Evolutionary conservation across 2,329 filamentous ascomycete genomes (phyloP), one percentile per base, ranked within the genome.

Genomic region (Cercospora canescens): DNA sequence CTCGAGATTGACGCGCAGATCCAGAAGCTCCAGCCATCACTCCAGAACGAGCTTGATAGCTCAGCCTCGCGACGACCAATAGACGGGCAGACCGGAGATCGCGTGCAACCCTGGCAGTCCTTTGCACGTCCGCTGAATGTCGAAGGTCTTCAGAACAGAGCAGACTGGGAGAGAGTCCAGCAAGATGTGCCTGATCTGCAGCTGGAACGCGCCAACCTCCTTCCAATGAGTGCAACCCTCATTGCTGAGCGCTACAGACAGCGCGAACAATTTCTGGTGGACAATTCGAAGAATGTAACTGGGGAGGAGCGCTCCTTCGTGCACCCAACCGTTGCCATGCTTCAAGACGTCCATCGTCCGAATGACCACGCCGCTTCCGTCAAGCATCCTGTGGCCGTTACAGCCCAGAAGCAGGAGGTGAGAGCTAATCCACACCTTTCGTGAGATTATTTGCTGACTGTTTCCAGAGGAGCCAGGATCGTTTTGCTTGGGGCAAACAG

Each of bases 221-320:
- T 68, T 6, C 63, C 66, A 6, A 57, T 58, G 28, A 66, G 30
- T 16, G 63, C 45, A 5, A 39, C 66, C 0, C 56, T 66, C 28
- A 66, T 68, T 26, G 60, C 50, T 18, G 60, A 66, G 56, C 66
- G 34, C 34, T 34, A 62, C 48, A 62, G 37, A 24, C 21, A 30
- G 14, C 35, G 48, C 34, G 18, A 39, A 16, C 45, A 56, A 21
- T 62, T 18, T 28, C 39, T 35, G 21, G 12, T 55, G 8, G 32
- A 50, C 16, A 39, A 28, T 16, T 34, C 26, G 24, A 30, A 30
- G 21, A 30, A 62, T 30, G 9, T 24, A 14, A 28, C 60, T n/a
- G 48, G 34, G 4, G 60, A 62, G 21, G 24, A 41, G 16, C 26
- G 30, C 30, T 48, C 48, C 18, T 35, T 62, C 24, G 45, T 54